These are phyloP conservation scores for Sanghuangporus sanghuang DNA, from an alignment of 1,284 basidiomycete genomes.

Conservation along the genomic window DNA sequence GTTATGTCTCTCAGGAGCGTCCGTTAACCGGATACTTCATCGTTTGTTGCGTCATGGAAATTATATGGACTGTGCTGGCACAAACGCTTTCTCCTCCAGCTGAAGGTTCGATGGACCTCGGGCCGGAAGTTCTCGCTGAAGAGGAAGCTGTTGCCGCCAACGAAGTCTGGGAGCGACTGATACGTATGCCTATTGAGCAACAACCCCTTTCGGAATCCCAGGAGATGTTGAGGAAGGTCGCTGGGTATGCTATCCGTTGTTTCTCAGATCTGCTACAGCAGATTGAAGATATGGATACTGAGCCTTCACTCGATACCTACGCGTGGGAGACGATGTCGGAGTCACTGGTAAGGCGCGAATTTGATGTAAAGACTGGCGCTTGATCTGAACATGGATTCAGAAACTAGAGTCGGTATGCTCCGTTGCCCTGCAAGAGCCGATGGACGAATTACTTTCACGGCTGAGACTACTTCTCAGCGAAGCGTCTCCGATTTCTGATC, in stretches of 20 bases:
- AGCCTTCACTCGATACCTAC: conserved; percentile 77
- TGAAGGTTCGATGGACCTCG: conserved; percentile 21
- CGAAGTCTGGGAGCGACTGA: conserved; percentile 69
- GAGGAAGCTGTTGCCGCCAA: conserved; percentile 78
- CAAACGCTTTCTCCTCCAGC: conserved; percentile 59
- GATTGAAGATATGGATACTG: conserved; percentile 74
- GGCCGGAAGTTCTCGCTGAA: conserved; percentile 30
- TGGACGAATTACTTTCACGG: conserved; percentile 65
- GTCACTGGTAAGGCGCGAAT: conserved; percentile 50
- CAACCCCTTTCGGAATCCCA: conserved; percentile 35
- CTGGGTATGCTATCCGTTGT: conserved; percentile 61
- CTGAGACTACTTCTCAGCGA: conserved; percentile 78
- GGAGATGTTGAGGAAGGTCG: conserved; percentile 41
- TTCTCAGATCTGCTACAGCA: conserved; percentile 70
- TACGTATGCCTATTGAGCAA: conserved; percentile 41
- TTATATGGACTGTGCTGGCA: conserved; percentile 77
- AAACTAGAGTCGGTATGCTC: conserved; percentile 87
- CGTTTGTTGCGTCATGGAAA: conserved; percentile 80
- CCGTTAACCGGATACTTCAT: conserved; percentile 86
- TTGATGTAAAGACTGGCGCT: not conserved
- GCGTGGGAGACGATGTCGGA: conserved; percentile 86
- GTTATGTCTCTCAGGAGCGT: conserved; percentile 70
- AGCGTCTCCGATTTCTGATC: conserved; percentile 75
- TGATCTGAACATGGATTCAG: conserved; percentile 35
- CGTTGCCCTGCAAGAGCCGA: conserved; percentile 66